Evolutionary conservation across 768 basidiomycete species (phyloP), one percentile per base, ranked within the genome.

Genomic region (Paxillus involutus): DNA sequence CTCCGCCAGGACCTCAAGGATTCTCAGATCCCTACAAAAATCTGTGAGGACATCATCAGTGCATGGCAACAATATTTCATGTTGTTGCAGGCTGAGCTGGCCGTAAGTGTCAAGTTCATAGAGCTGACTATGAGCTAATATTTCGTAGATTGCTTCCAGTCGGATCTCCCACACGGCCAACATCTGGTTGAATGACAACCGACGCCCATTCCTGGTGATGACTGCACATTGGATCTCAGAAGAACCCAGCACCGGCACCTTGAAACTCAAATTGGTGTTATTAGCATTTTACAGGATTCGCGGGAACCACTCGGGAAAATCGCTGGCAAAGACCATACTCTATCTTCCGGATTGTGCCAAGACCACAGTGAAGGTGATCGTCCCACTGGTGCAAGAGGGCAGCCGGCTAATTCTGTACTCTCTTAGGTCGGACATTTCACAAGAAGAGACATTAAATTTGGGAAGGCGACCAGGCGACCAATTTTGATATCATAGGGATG

Each of bases 221-320:
- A 51, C 44, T 4, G 43, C 51, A 11, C 51, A 51, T 19, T 51
- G 43, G 43, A 37, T 44, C 3, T 16, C 36, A 8, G 35, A 36
- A 14, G 24, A 35, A 6, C 6, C 17, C 6, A 10, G 32, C 6
- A 14, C 29, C 1, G 43, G 48, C 5, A 26, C 1, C 0, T 56
- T 64, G 19, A 29, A 51, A 16, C 48, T 62, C 14, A 55, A 51
- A 19, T 44, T 44, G 1, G 43, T 48, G 1, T 39, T 64, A 1
- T n/a, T 66, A 7, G 53, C 57, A 24, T 64, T 66, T 32, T 51
- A 62, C 33, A 50, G 48, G 11, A 21, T 64, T 12, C 26, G 36
- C 16, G 59, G 63, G 12, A 46, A 37, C 19, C 63, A 66, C 33
- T 45, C 54, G 1, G 63, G 64, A 3, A 6, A 12, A 2, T 42